Percentiles rank a stretch among this genome's conserved stretches.
phyloP scores from a whole-genome alignment of 805 yeast species.

The Metschnikowia peoriensis region DNA sequence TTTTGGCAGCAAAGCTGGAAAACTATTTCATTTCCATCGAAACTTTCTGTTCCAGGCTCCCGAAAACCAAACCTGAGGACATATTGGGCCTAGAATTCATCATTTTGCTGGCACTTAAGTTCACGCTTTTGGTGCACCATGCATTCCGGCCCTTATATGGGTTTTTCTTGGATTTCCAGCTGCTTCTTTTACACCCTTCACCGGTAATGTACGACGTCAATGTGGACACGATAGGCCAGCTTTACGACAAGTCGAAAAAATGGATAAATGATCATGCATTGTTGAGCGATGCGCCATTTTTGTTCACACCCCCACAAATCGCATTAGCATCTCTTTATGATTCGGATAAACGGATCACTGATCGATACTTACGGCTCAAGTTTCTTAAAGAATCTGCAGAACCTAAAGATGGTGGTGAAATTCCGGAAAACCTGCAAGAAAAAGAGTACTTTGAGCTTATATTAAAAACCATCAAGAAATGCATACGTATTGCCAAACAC shows the following conservation, averaged over 20 bases:
- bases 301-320: conserved; percentile 91
- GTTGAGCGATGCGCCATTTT: conserved; percentile 71
- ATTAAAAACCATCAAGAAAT: conserved; percentile 45
- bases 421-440: not conserved
- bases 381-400: conserved; percentile 33
- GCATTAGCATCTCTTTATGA: conserved; percentile 82
- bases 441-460: conserved; percentile 43
- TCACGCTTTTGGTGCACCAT: conserved; percentile 83
- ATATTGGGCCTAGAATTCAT: conserved; percentile 78
- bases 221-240: conserved; percentile 56
- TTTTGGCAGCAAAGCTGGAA: conserved; percentile 90
- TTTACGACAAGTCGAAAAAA: conserved; percentile 68
- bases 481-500: conserved; percentile 45
- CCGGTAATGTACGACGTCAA: conserved; percentile 45
- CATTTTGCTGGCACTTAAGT: conserved; percentile 68
- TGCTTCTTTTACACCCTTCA: conserved; percentile 41
- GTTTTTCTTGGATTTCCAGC: conserved; percentile 86
- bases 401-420: conserved; percentile 11
- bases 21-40: conserved; percentile 85
- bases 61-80: conserved; percentile 61
- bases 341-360: conserved; percentile 61
- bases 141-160: conserved; percentile 92
- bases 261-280: conserved; percentile 62
- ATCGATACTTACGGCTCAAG: conserved; percentile 65
- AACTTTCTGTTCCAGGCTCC: conserved; percentile 69